Evolutionary conservation across 306 rosid genomes (phyloP), one percentile per base, ranked within the genome.

Genomic region (Ammopiptanthus mongolicus): DNA sequence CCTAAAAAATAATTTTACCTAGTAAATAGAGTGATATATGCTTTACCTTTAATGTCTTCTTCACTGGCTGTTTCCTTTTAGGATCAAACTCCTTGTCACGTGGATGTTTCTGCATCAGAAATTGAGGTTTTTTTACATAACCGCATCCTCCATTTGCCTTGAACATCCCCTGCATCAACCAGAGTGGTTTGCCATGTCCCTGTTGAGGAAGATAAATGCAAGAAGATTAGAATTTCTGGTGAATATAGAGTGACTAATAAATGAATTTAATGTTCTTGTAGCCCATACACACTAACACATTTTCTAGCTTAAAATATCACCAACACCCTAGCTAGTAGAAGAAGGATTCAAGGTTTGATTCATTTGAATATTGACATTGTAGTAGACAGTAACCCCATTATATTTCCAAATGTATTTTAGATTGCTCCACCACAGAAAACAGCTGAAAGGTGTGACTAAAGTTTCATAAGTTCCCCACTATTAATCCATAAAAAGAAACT

Each of bases 91-190:
- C 91, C 65, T 85, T 87, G 28, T 77, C 70, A 57, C 65, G 18
- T 46, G 87, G 76, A 69, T 83, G 81, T 65, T 77, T 82, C 42
- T 72, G 84, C 87, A 88, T 83, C 57, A 95, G 78, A 79, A 87
- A 80, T 57, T 81, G 84, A 31, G 98, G 98, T 70, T 90, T 95
- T 44, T 90, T 95, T 22, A 93, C 78, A 79, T 91, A 93, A 73
- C 98, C 98, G 76, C 95, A 91, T 36, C 87, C 97, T 78, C 98
- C 98, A 74, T 95, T 95, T 48, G 96, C 93, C 84, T 84, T 86
- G 78, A 91, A 95, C 98, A 95, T 95, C 63, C 98, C 98, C 42
- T 90, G 93, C 98, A 95, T 95, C 81, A 86, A 48, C 97, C 97
- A 86, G 2, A 90, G 91, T 18, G 84, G 73, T 84, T 90, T 95